Conservation (phyloP, 371 early-diverging fungal genomes). For the Lichtheimia ornata region DNA sequence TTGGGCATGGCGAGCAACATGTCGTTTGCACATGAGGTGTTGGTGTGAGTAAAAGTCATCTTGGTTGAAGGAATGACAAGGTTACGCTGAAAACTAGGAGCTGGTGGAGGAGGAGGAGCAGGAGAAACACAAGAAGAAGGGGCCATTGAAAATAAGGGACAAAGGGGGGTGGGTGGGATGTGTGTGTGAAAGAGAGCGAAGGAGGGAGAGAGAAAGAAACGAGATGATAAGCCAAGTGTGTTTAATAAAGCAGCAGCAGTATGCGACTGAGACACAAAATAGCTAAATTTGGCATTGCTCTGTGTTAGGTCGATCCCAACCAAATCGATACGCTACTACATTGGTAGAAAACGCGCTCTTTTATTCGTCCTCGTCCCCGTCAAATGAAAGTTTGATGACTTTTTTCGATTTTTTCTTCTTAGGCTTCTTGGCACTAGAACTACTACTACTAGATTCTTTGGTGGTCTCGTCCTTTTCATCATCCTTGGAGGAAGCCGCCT, state of each 20-base stretch:
- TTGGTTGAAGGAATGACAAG: slow-evolving; percentile 10
- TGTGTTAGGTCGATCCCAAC: too few species aligned
- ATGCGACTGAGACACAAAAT: too few species aligned
- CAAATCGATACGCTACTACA: too few species aligned
- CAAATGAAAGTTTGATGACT: slow-evolving; percentile 37
- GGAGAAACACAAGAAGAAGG: slow-evolving; percentile 2
- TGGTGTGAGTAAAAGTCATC: background rate
- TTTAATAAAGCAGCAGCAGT: too few species aligned
- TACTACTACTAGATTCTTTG: slow-evolving; percentile 21
- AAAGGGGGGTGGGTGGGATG: too few species aligned
- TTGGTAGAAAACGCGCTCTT: too few species aligned
- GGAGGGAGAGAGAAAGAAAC: background rate
- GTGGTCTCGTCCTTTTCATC: slow-evolving; percentile 20
- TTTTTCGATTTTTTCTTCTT: slow-evolving; percentile 37
- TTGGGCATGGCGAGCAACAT: slow-evolving; percentile 74
- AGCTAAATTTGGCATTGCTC: too few species aligned
- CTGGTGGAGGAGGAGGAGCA: background rate
- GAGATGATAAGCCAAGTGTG: background rate
- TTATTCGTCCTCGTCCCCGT: slow-evolving; percentile 18
- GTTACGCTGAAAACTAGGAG: background rate
- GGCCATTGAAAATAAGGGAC: slow-evolving; percentile 15
- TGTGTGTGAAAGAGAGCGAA: slow-evolving; percentile 3
- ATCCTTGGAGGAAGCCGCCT: slow-evolving; percentile 16
- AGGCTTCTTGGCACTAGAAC: slow-evolving; percentile 18
- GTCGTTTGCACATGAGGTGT: slow-evolving; percentile 45